Percentiles rank a stretch among this genome's conserved stretches.
Conservation (phyloP, 1,139 yeast genomes). For the Geotrichum reessii region DNA sequence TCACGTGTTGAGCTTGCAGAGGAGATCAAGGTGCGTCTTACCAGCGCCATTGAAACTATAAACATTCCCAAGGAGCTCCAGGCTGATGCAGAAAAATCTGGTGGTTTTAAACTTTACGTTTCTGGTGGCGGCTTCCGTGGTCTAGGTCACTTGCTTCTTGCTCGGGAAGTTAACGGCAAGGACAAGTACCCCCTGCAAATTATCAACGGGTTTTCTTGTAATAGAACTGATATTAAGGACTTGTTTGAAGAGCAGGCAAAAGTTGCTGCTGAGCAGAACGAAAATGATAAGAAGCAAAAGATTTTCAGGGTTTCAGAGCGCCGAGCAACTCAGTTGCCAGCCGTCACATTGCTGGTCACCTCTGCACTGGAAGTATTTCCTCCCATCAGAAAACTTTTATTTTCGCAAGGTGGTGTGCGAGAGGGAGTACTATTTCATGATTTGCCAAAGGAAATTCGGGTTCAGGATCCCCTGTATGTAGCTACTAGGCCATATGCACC, state of each 20-base stretch:
- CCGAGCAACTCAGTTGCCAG: conserved; percentile 57
- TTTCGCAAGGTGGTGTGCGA: conserved; percentile 66
- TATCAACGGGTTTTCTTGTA: conserved; percentile 57
- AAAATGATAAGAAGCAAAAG: conserved; percentile 30
- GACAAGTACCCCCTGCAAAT: conserved; percentile 48
- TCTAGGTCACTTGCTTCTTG: conserved; percentile 52
- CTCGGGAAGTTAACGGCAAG: conserved; percentile 47
- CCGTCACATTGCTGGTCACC: conserved; percentile 54
- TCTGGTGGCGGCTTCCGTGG: conserved; percentile 69
- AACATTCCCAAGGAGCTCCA: conserved; percentile 28
- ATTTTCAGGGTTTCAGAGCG: conserved; percentile 57
- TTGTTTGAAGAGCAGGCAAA: conserved; percentile 22
- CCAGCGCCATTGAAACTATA: conserved; percentile 45
- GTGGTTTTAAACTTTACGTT: conserved; percentile 55
- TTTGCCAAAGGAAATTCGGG: conserved; percentile 48
- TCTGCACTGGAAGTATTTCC: conserved; percentile 57
- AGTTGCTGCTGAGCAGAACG: conserved; percentile 4
- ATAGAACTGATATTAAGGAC: conserved; percentile 44
- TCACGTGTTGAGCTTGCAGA: conserved; percentile 25
- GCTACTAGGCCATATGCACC: conserved; percentile 66
- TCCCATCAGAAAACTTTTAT: conserved; percentile 52
- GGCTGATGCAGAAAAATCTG: conserved; percentile 41
- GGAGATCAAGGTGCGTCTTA: conserved; percentile 33
- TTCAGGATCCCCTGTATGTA: conserved; percentile 58
- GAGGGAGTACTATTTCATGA: conserved; percentile 62